Conservation (phyloP, 305 asterid genomes). For the Solanum hybrid region DNA sequence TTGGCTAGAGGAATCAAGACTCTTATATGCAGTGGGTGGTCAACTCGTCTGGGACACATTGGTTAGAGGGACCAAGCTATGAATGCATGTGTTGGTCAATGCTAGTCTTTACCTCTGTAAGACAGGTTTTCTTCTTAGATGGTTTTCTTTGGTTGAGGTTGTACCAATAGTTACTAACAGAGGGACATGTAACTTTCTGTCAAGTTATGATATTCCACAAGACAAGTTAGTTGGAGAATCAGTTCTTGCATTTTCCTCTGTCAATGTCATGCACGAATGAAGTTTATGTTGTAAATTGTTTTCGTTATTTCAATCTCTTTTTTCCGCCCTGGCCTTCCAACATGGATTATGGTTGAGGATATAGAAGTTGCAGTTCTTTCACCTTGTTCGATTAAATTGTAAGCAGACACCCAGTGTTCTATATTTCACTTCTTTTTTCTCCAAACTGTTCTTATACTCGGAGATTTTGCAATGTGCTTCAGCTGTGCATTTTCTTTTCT, state of each 20-base stretch:
- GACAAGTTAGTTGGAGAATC: not conserved
- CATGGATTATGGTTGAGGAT: not conserved
- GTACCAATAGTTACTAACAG: not conserved
- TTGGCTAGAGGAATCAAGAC: not conserved
- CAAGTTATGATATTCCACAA: not conserved
- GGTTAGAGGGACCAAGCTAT: not conserved
- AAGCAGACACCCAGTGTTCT: not conserved
- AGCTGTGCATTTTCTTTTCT: not conserved
- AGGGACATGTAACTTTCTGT: not conserved
- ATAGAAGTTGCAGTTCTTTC: not conserved
- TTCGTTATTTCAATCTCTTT: not conserved
- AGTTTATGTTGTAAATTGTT: not conserved
- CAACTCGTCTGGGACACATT: not conserved
- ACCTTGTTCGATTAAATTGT: not conserved
- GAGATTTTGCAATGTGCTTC: not conserved
- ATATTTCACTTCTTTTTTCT: not conserved
- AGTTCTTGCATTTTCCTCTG: not conserved
- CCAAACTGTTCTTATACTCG: not conserved
- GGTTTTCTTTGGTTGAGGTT: not conserved
- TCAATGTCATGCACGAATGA: not conserved
- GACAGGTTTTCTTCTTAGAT: not conserved
- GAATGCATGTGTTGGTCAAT: not conserved
- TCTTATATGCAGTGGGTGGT: not conserved
- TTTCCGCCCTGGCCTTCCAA: not conserved
- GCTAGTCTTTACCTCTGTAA: not conserved